phyloP scores from a whole-genome alignment of 768 basidiomycete species.

The Plicaturopsis crispa region DNA sequence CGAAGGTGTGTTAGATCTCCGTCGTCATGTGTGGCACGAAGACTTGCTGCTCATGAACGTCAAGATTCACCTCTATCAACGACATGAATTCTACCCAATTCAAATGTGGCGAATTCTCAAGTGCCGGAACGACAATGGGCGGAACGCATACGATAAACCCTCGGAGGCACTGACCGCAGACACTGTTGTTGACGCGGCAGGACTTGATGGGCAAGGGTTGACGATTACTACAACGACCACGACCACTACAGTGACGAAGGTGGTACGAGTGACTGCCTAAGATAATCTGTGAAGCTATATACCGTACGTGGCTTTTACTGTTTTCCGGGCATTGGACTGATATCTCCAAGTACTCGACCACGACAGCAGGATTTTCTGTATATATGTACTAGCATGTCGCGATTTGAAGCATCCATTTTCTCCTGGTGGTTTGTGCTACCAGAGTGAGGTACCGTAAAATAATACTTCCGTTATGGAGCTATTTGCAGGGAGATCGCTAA shows the following conservation, averaged over 20 bases:
- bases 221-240: conserved; percentile 17
- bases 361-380: no score
- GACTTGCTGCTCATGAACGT: no score
- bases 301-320: no score
- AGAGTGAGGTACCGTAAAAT: no score
- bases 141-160: background rate
- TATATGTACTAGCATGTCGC: no score
- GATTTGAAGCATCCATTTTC: no score
- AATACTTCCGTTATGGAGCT: no score
- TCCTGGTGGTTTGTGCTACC: no score
- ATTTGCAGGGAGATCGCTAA: no score
- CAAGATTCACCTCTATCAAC: background rate
- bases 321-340: no score
- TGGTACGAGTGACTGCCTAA: conserved; percentile 1
- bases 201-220: conserved; percentile 13
- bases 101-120: background rate
- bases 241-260: conserved; percentile 16
- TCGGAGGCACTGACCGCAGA: background rate
- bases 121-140: background rate
- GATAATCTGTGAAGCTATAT: no score
- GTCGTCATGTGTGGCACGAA: background rate
- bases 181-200: conserved; percentile 7
- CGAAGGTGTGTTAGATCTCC: background rate
- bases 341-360: no score
- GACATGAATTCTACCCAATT: background rate